Percentiles rank a stretch among this genome's conserved stretches.
Conservation (phyloP, 768 basidiomycete species). For the Leucosporidium creatinivorum region DNA sequence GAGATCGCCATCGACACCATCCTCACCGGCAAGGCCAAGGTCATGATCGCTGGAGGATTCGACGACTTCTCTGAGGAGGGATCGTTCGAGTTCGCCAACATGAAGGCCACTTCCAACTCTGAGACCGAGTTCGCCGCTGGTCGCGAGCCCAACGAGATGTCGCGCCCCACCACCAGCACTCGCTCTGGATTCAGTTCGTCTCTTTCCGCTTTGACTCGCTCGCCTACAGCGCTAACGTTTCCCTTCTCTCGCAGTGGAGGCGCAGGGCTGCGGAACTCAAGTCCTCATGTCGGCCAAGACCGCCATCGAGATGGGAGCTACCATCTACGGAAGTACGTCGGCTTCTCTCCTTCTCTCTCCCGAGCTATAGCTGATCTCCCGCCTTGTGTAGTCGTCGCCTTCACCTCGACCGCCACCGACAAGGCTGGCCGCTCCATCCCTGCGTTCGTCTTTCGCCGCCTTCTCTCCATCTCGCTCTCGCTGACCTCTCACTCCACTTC, state of each 20-base stretch:
- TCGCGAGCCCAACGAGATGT: conserved; percentile 98
- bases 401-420: conserved; percentile 94
- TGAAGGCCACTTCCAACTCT: conserved; percentile 97
- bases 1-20: conserved; percentile 98
- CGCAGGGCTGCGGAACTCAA: conserved; percentile 92
- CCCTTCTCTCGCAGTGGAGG: conserved; percentile 68
- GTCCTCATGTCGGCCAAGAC: conserved; percentile 96
- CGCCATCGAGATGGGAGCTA: conserved; percentile 84
- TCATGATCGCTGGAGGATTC: conserved; percentile 98
- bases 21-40: conserved; percentile 89
- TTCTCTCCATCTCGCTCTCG: neutral
- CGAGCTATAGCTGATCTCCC: neutral
- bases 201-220: neutral
- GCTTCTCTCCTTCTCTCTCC: neutral
- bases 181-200: conserved; percentile 69
- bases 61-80: conserved; percentile 98
- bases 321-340: conserved; percentile 55
- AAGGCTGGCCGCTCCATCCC: conserved; percentile 98
- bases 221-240: conserved; percentile 39
- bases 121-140: conserved; percentile 98
- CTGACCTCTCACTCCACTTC: neutral
- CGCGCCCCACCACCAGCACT: conserved; percentile 90
- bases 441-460: conserved; percentile 44
- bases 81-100: conserved; percentile 98
- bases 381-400: conserved; percentile 68